These are phyloP conservation scores for Byssochlamys sp. DNA, from an alignment of 2,329 filamentous ascomycete species.

Conservation along the genomic window DNA sequence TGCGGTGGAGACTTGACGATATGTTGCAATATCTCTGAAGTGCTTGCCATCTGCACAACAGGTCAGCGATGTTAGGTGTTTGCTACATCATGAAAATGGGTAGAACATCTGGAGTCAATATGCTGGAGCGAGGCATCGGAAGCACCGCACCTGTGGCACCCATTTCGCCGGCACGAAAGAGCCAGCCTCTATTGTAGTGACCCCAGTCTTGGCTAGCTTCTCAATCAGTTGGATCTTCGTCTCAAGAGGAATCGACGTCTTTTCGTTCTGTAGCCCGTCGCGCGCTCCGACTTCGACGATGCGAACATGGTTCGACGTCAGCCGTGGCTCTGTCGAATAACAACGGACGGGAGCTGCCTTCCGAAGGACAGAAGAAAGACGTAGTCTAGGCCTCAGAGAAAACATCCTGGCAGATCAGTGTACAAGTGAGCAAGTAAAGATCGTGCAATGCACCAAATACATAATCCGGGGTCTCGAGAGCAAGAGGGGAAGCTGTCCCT, in stretches of 20 bases:
- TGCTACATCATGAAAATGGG: background rate
- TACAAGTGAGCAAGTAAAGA: background rate
- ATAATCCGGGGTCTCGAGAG: background rate
- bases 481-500: background rate
- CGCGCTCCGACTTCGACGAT: constrained; percentile 47
- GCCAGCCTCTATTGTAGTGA: constrained; percentile 44
- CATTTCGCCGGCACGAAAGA: constrained; percentile 47
- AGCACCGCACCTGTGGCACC: constrained; percentile 41
- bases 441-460: background rate
- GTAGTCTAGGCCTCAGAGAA: constrained; percentile 15
- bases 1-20: constrained; percentile 43
- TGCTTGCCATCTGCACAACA: constrained; percentile 51
- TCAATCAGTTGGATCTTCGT: constrained; percentile 43
- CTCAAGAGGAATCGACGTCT: constrained; percentile 37
- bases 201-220: constrained; percentile 38
- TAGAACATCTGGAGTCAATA: background rate
- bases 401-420: constrained; percentile 14
- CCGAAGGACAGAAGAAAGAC: constrained; percentile 20
- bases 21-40: constrained; percentile 50
- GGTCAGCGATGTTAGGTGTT: background rate
- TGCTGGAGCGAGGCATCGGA: background rate
- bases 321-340: constrained; percentile 32
- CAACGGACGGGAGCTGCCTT: constrained; percentile 15
- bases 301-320: constrained; percentile 40
- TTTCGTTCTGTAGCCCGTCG: constrained; percentile 47